phyloP scores from a whole-genome alignment of 352 stramenopile genomes.

The Globisporangium paddicum region DNA sequence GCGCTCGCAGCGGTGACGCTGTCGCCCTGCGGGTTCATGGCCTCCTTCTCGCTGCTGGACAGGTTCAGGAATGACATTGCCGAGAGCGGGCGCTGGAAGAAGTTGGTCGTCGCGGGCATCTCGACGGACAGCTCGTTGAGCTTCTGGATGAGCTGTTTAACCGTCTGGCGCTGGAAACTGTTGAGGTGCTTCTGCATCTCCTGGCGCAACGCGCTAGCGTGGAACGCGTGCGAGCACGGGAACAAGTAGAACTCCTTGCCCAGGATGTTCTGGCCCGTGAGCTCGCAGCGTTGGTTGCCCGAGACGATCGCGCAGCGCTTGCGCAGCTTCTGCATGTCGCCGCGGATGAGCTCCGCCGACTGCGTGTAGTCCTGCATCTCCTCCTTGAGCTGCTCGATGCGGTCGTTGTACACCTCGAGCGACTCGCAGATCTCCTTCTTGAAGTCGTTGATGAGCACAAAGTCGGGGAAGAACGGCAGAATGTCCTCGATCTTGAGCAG shows the following conservation, averaged over 20 bases:
- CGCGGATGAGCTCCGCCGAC: constrained; percentile 86
- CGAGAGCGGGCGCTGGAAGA: constrained; percentile 68
- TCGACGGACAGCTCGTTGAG: constrained; percentile 83
- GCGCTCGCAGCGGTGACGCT: constrained; percentile 36
- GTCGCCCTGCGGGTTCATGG: constrained; percentile 42
- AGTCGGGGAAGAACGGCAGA: constrained; percentile 93
- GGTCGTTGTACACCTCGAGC: constrained; percentile 89
- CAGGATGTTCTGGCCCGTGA: constrained; percentile 86
- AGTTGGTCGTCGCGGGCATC: constrained; percentile 60
- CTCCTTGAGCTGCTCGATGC: constrained; percentile 89
- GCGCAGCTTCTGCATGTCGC: constrained; percentile 86
- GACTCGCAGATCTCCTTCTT: constrained; percentile 94
- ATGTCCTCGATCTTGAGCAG: constrained; percentile 94
- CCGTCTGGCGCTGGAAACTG: constrained; percentile 85
- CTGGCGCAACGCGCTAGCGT: constrained; percentile 83
- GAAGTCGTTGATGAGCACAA: constrained; percentile 94
- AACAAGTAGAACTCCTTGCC: constrained; percentile 94
- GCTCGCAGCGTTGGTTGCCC: constrained; percentile 86
- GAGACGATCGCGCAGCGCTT: constrained; percentile 85
- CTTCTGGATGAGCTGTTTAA: constrained; percentile 88
- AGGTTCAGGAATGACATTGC: constrained; percentile 65
- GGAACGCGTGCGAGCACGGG: constrained; percentile 92
- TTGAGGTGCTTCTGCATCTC: constrained; percentile 89
- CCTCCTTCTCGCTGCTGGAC: constrained; percentile 65
- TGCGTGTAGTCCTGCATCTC: constrained; percentile 93